Percentiles rank a stretch among this genome's conserved stretches.
Conservation (phyloP, 2,329 filamentous ascomycete species). For the Beauveria asiatica region DNA sequence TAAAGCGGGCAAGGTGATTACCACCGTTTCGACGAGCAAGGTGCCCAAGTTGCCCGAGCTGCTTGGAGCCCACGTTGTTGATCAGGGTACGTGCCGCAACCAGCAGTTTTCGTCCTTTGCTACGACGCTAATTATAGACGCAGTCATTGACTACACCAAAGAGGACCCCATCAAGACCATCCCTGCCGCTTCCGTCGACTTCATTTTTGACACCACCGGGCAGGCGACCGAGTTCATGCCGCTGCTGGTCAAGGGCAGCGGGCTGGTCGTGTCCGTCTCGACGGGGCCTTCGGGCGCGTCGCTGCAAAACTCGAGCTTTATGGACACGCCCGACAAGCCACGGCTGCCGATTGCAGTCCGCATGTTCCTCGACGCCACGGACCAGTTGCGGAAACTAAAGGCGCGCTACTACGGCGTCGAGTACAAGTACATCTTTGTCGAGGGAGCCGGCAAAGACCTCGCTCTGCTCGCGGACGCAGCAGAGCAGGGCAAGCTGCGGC, state of each 20-base stretch:
- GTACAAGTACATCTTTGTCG: conserved; percentile 29
- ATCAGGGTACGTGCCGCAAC: conserved; percentile 20
- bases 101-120: not conserved
- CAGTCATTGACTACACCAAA: conserved; percentile 20
- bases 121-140: not conserved
- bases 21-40: conserved; percentile 35
- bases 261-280: conserved; percentile 28
- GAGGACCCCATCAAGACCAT: conserved; percentile 18
- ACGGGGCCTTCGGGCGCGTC: conserved; percentile 26
- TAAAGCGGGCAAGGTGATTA: conserved; percentile 34
- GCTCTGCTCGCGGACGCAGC: conserved; percentile 12
- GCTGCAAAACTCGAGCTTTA: conserved; percentile 24
- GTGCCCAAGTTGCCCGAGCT: conserved; percentile 27
- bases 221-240: conserved; percentile 26
- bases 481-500: conserved; percentile 14
- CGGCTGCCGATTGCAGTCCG: conserved; percentile 18
- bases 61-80: conserved; percentile 29
- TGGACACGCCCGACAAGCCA: conserved; percentile 19
- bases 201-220: conserved; percentile 34
- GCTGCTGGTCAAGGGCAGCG: conserved; percentile 25
- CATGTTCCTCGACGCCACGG: conserved; percentile 22
- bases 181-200: conserved; percentile 28
- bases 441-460: conserved; percentile 22
- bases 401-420: conserved; percentile 26
- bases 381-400: conserved; percentile 22